Conservation (phyloP, 345 rosid genomes). For the Sonneratia caseolaris region DNA sequence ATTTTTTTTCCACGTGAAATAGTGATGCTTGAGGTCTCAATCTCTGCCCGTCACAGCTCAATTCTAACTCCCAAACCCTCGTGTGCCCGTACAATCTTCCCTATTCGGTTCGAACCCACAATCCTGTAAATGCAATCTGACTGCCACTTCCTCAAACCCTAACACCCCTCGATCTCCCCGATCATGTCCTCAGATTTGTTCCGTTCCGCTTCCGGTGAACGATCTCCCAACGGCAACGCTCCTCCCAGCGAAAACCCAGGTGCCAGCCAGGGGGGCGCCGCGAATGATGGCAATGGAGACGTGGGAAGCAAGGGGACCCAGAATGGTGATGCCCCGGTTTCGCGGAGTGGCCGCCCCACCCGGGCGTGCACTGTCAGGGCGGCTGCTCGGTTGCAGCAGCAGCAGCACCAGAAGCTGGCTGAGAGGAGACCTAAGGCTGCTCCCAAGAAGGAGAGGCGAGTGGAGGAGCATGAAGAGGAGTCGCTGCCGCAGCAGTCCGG, state of each 20-base stretch:
- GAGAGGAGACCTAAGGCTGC: slow-evolving; percentile 55
- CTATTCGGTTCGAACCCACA: neutral
- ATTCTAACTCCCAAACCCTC: neutral
- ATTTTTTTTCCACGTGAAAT: neutral
- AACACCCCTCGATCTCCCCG: slow-evolving; percentile 36
- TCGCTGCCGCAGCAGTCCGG: slow-evolving; percentile 31
- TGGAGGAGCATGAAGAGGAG: slow-evolving; percentile 12
- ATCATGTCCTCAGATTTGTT: slow-evolving; percentile 44
- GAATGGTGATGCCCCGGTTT: slow-evolving; percentile 16
- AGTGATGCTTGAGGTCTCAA: neutral
- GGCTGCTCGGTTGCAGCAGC: slow-evolving; percentile 33
- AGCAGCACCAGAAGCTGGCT: slow-evolving; percentile 9
- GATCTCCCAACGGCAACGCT: slow-evolving; percentile 26
- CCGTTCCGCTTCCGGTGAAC: slow-evolving; percentile 38
- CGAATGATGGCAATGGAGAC: slow-evolving; percentile 5
- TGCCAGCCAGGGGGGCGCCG: slow-evolving; percentile 9
- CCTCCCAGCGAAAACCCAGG: slow-evolving; percentile 17
- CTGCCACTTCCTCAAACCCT: slow-evolving; percentile 23
- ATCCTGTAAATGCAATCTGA: slow-evolving; percentile 18
- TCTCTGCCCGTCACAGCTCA: neutral
- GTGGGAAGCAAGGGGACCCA: neutral
- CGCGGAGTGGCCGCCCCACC: slow-evolving; percentile 76
- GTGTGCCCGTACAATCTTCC: neutral
- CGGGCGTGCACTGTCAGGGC: slow-evolving; percentile 94
- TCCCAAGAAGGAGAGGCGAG: slow-evolving; percentile 41